Base-by-base conservation (phyloP, 495 filamentous ascomycete genomes). In the Apodospora peruviana region DNA sequence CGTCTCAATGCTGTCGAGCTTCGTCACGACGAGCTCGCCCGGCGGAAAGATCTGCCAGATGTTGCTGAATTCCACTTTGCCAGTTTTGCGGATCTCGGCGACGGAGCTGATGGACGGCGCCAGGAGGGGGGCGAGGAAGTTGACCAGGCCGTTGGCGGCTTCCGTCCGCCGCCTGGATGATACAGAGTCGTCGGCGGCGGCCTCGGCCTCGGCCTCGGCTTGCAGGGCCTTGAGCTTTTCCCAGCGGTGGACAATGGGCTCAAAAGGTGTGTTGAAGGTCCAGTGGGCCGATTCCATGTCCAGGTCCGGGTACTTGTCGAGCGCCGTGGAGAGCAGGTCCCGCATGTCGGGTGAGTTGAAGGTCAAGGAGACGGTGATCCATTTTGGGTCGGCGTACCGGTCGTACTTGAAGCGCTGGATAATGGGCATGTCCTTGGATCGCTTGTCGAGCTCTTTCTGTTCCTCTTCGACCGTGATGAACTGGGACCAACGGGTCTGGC, bases 231-330 rank as follows among this genome's bases (percentile, higher is more conserved):
- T 48, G 29, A 85, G 63, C 2, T 62, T 53, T 0, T 73, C 58
- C 81, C 81, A 84, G 16, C 83, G 73, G 55, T 84, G 78, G 21
- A 84, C 73, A 10, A 85, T 64, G 4, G 81, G 74, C 48, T 69
- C 64, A 56, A 79, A 84, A 0, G 75, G 75, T 0, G 63, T 60
- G 1, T 23, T 51, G 54, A 84, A 81, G 14, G 77, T 75, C 37
- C 82, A 68, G 2, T 70, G 67, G 45, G 76, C 62, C n/a, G 80
- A 49, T 5, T 64, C 71, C 12, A 74, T 61, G 2, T 80, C 78
- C 10, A 83, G 62, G 12, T 76, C 74, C 12, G 75, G 79, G 51
- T 84, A 85, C 8, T 69, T 68, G 16, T 67, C 62, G 7, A 85
- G 62, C 2, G 76, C 74, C 3, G 62, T 55, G 4, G 57, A 55